These are phyloP conservation scores for Xylaria sp. DNA, from an alignment of 2,329 filamentous ascomycete genomes.

Conservation along the genomic window DNA sequence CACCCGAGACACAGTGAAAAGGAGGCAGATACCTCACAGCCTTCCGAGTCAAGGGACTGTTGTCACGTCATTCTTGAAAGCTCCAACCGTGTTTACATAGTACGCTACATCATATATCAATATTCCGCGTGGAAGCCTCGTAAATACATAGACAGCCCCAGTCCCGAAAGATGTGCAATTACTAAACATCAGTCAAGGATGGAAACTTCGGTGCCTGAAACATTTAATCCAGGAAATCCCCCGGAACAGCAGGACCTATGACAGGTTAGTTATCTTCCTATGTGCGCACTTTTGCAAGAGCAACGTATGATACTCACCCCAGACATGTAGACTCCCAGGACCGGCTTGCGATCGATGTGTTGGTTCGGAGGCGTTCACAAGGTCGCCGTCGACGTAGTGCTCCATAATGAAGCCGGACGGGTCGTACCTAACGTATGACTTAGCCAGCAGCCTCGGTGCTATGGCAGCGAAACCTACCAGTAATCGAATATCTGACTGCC, in stretches of 20 bases:
- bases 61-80: too few relatives aligned
- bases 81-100: too few relatives aligned
- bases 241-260: conserved; percentile 33
- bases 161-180: background rate
- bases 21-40: too few relatives aligned
- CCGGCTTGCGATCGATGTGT: conserved; percentile 45
- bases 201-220: background rate
- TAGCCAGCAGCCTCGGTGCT: background rate
- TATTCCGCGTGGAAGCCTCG: too few relatives aligned
- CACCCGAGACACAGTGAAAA: too few relatives aligned
- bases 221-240: conserved; percentile 28
- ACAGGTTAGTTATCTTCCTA: background rate
- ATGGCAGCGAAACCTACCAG: conserved; percentile 56
- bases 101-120: too few relatives aligned
- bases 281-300: background rate
- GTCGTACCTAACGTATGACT: conserved; percentile 55
- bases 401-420: conserved; percentile 65
- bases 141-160: background rate
- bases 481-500: conserved; percentile 75
- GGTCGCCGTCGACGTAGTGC: conserved; percentile 72
- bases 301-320: conserved; percentile 39
- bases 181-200: background rate
- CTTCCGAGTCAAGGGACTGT: too few relatives aligned
- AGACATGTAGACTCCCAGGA: conserved; percentile 49
- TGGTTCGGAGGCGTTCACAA: conserved; percentile 58